Evolutionary conservation across 1,139 yeast species (phyloP), one percentile per base, ranked within the genome.

Genomic region (Hansenula anomala): DNA sequence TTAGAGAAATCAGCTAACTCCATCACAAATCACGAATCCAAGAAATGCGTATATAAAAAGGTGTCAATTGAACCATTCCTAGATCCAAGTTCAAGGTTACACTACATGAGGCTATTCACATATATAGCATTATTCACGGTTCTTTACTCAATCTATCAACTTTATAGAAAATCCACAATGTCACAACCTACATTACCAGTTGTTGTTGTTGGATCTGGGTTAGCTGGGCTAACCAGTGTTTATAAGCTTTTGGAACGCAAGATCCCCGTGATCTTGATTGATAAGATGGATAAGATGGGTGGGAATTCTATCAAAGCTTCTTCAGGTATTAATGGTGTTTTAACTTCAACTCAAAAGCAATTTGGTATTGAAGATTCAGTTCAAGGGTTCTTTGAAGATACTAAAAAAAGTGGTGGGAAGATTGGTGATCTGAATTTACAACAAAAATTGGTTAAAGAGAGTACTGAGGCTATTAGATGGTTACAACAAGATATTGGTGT

Each of bases 261-360:
- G 75, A 80, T 37, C 66, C 83, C 53, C 63, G 77, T 82, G 14
- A 59, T 81, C 0, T 53, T 83, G 15, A 52, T 83, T 17, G 90
- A 83, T 46, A 82, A 82, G 51, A 77, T 75, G 38, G 71, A 77
- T 13, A 75, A 75, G 48, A 64, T 82, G 30, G 86, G 90, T 41
- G 95, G 95, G 5, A 85, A 84, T 55, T 80, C 90, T 29, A 80
- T 85, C 22, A 82, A 83, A 58, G 95, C 95, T 2, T 81, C 90
- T 0, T 78, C 87, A 17, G 95, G 95, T 19, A 85, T 86, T 50
- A 85, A 83, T 58, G 95, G 92, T 16, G 79, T 87, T 1, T 64
- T 71, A 28, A 80, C 94, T 0, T 56, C 73, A 16, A 74, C 88
- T 1, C 92, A 86, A 55, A 62, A 68, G 18, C 53, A 63, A 20